Evolutionary conservation across 2,329 filamentous ascomycete genomes (phyloP), one percentile per base, ranked within the genome.

Genomic region (Fusarium circinatum): DNA sequence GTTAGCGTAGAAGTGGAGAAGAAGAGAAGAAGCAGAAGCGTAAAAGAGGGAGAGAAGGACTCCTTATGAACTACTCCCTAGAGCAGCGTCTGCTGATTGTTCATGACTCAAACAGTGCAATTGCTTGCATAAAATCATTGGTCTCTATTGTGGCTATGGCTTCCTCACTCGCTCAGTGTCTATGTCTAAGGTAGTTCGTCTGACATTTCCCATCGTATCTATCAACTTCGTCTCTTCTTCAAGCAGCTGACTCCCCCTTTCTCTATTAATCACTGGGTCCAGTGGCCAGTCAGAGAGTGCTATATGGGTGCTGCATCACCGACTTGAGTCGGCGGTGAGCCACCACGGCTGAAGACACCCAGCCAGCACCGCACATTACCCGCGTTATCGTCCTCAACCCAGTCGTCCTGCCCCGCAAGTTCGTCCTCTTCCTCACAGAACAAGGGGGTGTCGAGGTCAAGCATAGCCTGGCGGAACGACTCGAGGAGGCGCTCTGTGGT

Each of bases 341-440:
- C 84, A 59, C 73, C 82, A 71, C 79, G 76, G 12, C 79, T 82
- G 76, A 89, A 94, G 6, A 93, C 83, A 12, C 89, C 91, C 88
- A 91, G 90, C 92, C 92, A 94, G 76, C 92, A 94, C 51, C 85
- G 86, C 36, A 94, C 89, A 18, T 79, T 76, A 6, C 80, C 82
- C 8, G 79, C 80, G 20, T 89, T 86, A 4, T 86, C 86, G 32
- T 86, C 85, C 36, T 84, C 85, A 6, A 86, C 88, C 93, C 93
- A 96, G 80, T 96, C 93, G 79, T 96, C 93, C 76, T 89, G 88
- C 15, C 92, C 93, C 11, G 84, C 85, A 48, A 94, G 87, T 65
- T 89, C 85, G 12, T 90, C 90, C 77, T 93, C 88, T 24, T 90
- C 85, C 5, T 92, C 74, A 79, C 85, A 81, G 87, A 83, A 39